phyloP scores from a whole-genome alignment of 257 asterid species.

The Datura wrightii region DNA sequence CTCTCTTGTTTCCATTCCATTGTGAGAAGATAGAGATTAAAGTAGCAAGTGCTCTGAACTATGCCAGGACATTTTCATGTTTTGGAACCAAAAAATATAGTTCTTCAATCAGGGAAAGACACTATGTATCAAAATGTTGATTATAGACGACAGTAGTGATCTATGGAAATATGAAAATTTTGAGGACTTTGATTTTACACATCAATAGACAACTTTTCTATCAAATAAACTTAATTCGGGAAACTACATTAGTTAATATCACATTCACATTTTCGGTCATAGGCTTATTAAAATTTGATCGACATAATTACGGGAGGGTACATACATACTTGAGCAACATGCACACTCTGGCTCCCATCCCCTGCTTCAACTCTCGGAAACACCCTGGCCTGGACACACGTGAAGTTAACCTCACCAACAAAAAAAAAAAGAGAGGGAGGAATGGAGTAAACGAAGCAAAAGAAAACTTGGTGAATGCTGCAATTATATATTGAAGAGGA shows the following conservation, averaged over 20 bases:
- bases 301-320: background rate
- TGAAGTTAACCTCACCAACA: constrained; percentile 9
- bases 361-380: background rate
- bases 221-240: background rate
- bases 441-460: background rate
- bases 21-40: background rate
- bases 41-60: background rate
- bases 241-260: background rate
- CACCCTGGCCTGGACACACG: background rate
- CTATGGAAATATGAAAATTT: background rate
- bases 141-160: background rate
- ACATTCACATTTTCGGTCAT: background rate
- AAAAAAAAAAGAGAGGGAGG: background rate
- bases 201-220: background rate
- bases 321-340: constrained; percentile 3
- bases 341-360: constrained; percentile 13
- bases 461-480: constrained; percentile 6
- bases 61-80: background rate
- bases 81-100: background rate
- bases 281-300: background rate
- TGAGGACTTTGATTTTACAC: background rate
- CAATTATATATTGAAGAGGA: background rate
- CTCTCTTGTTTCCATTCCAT: background rate
- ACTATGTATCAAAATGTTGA: background rate
- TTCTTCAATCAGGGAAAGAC: background rate